Conservation (phyloP, 2,329 filamentous ascomycete species). For the Fusarium sp. region DNA sequence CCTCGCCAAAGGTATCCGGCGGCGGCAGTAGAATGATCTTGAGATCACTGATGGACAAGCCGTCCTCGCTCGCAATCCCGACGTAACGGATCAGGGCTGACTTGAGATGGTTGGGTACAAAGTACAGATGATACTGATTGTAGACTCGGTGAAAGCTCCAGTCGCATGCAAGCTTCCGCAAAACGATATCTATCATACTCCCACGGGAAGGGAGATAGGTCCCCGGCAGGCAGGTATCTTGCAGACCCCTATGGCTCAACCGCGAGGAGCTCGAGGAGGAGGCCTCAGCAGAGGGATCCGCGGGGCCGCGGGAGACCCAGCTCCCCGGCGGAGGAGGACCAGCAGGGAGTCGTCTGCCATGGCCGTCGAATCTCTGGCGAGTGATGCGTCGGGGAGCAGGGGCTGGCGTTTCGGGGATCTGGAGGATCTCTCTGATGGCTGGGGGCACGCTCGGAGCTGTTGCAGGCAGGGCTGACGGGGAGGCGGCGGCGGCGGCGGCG, state of each 20-base stretch:
- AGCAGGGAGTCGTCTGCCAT: constrained; percentile 61
- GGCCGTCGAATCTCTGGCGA: constrained; percentile 54
- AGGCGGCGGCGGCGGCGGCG: constrained; percentile 31
- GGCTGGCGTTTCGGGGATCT: constrained; percentile 64
- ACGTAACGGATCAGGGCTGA: constrained; percentile 61
- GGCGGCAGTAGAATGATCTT: constrained; percentile 54
- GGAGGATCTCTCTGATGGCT: constrained; percentile 64
- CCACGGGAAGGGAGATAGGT: constrained; percentile 53
- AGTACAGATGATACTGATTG: constrained; percentile 64
- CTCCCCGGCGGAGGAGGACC: constrained; percentile 67
- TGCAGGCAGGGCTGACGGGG: constrained; percentile 42
- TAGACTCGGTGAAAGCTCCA: constrained; percentile 65
- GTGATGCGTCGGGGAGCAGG: constrained; percentile 57
- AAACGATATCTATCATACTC: constrained; percentile 60
- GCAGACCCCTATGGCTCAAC: constrained; percentile 31
- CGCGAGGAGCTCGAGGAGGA: constrained; percentile 33
- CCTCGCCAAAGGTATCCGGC: constrained; percentile 39
- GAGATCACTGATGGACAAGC: constrained; percentile 60
- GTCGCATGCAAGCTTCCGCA: constrained; percentile 60
- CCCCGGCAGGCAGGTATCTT: constrained; percentile 53
- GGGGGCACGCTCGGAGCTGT: constrained; percentile 57
- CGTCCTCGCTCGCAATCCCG: constrained; percentile 53
- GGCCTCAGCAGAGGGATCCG: constrained; percentile 25
- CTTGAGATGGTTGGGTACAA: constrained; percentile 62
- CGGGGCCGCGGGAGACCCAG: constrained; percentile 54